phyloP scores from a whole-genome alignment of 225 moss, liverwort and hornwort species.

The Ulota crispa region DNA sequence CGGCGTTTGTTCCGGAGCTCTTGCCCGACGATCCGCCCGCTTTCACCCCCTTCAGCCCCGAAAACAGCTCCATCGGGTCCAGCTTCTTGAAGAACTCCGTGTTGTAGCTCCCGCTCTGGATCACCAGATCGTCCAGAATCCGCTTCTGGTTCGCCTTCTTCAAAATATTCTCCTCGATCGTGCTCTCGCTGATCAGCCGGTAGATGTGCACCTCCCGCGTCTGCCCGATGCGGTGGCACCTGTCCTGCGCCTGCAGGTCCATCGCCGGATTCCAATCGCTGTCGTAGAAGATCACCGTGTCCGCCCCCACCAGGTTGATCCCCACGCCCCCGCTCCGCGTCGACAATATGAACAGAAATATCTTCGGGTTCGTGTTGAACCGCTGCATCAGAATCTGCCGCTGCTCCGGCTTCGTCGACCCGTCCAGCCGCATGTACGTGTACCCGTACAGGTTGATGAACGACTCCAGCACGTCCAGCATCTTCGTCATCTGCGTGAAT shows the following conservation, averaged over 20 bases:
- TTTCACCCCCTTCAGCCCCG: slow-evolving; percentile 79
- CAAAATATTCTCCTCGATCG: slow-evolving; percentile 95
- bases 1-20: slow-evolving; percentile 20
- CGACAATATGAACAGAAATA: slow-evolving; percentile 90
- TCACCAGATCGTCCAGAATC: slow-evolving; percentile 90
- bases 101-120: slow-evolving; percentile 97
- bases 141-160: slow-evolving; percentile 99
- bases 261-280: slow-evolving; percentile 99
- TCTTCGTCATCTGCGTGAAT: slow-evolving; percentile 99
- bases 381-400: slow-evolving; percentile 97
- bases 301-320: slow-evolving; percentile 93
- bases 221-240: slow-evolving; percentile 98
- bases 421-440: slow-evolving; percentile 97
- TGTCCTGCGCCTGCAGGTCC: slow-evolving; percentile 96
- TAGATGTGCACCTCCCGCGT: slow-evolving; percentile 97
- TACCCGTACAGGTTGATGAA: slow-evolving; percentile 98
- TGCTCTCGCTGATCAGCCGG: slow-evolving; percentile 95
- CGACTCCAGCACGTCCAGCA: slow-evolving; percentile 90
- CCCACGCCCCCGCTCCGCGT: slow-evolving; percentile 97
- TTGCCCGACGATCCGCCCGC: slow-evolving; percentile 34
- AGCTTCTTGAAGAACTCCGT: slow-evolving; percentile 97
- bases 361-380: slow-evolving; percentile 95
- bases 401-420: slow-evolving; percentile 95
- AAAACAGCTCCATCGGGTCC: slow-evolving; percentile 96
- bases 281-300: slow-evolving; percentile 98